Evolutionary conservation across 306 rosid species (phyloP), one percentile per base, ranked within the genome.

Genomic region (Ochetophila trinervis): DNA sequence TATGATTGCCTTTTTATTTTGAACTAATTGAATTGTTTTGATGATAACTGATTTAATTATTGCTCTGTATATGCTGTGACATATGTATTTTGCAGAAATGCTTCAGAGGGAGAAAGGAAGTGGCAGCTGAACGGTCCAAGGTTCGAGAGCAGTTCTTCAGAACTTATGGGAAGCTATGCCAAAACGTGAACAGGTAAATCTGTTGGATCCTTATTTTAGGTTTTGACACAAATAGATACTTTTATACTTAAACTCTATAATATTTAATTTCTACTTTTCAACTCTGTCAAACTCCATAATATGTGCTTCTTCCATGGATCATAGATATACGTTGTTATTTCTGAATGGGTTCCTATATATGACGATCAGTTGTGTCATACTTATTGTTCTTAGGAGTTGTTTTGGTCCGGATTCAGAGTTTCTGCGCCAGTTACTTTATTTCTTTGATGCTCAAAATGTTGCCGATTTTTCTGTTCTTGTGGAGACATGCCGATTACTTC

Each of bases 81-180:
- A 49, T 34, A 5, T 19, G 15, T 13, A 37, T n/a, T 57, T 48
- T 47, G 62, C 97, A 93, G 99, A 93, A 86, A 93, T 93, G 97
- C 87, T 90, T 87, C 83, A 90, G 99, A 77, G 99, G 94, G 79
- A 86, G 89, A 74, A 90, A 72, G 80, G 90, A 60, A 60, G 83
- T 85, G 63, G 78, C 77, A 74, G 73, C 76, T 22, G 97, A 76
- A 78, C 87, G 82, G 68, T 84, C 75, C 68, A 84, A 69, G 78
- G 67, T 88, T 67, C 93, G 88, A 60, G 88, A 81, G 74, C 79
- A 79, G 71, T 90, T 93, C 78, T 71, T 67, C 55, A 70, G 53
- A 62, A 73, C 72, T 56, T 84, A 81, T 63, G 96, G 99, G 73
- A 80, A 62, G 61, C 74, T 70, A 47, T 87, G 84, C 79, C 82